phyloP scores from a whole-genome alignment of 352 stramenopile genomes.

The Pythium folliculosum region DNA sequence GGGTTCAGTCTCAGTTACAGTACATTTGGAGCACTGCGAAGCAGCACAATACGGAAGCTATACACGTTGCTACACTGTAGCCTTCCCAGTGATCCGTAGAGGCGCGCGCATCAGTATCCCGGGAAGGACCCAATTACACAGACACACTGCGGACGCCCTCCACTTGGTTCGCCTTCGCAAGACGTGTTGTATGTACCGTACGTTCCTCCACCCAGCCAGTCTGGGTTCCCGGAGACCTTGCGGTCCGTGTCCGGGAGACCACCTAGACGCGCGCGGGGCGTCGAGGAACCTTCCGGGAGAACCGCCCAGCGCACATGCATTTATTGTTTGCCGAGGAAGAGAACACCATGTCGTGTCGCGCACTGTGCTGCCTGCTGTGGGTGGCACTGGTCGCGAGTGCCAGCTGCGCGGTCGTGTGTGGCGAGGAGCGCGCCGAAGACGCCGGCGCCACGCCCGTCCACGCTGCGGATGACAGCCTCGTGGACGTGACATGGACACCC shows the following conservation, averaged over 20 bases:
- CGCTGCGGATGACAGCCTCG: not conserved
- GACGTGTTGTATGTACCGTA: not conserved
- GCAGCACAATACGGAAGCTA: too few species aligned
- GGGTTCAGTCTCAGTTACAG: not conserved
- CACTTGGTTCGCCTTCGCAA: too few species aligned
- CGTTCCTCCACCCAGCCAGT: not conserved
- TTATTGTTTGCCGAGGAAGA: not conserved
- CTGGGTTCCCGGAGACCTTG: too few species aligned
- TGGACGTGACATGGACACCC: not conserved
- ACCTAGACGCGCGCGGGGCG: too few species aligned
- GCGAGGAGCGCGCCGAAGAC: not conserved
- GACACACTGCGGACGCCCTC: too few species aligned
- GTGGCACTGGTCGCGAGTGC: not conserved
- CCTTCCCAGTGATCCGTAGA: too few species aligned
- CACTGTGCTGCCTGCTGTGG: constrained; percentile 2
- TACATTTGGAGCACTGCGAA: not conserved
- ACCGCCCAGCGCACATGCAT: not conserved
- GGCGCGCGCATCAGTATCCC: too few species aligned
- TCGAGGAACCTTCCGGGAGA: too few species aligned
- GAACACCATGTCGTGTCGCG: not conserved
- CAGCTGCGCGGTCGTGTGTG: not conserved
- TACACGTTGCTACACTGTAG: too few species aligned
- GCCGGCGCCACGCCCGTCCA: constrained; percentile 4
- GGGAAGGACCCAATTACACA: too few species aligned
- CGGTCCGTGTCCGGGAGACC: too few species aligned